Evolutionary conservation across 306 rosid genomes (phyloP), one percentile per base, ranked within the genome.

Genomic region (Rosa rugosa): DNA sequence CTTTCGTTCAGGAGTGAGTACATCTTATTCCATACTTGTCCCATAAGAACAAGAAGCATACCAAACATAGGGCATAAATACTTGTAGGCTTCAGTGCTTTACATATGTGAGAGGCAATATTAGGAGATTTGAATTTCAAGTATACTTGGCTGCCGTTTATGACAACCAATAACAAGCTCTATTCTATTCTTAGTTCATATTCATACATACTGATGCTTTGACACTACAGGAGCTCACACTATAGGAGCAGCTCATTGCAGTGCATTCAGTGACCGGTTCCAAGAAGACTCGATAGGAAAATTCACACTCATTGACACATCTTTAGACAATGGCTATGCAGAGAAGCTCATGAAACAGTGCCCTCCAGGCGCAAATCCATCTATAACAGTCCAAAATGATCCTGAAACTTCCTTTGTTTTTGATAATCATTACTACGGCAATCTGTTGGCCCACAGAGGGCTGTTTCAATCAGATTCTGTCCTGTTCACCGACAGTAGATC

Each of bases 381-480:
- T 16, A 83, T 70, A 44, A 86, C 90, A 8, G 97, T 94, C 5
- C 65, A 88, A 20, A 90, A 77, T 42, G 94, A 94, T 77, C 98
- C 97, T 16, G 85, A 78, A 59, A 90, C 98, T 42, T 80, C 94
- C 60, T 69, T 64, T 82, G 62, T 78, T n/a, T 94, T 94, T 53
- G 97, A 94, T 85, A 92, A 90, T 81, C 91, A 87, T 79, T 92
- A 90, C 85, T 89, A 82, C 85, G 69, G 62, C 51, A 94, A 90
- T 71, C 87, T 94, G 36, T 18, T 87, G 44, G 81, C 76, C n/a
- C 94, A 75, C 70, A 91, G 70, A 73, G 94, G 93, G 27, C 84
- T 92, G 20, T 88, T 94, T 83, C 97, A 89, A 57, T 94, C 97
- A 4, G 97, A 94, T 83, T 92, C 97, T 14, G 85, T 88, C 73